Percentiles rank a stretch among this genome's conserved stretches.
These are phyloP conservation scores for Closterium sp. DNA, from an alignment of 139 green algal genomes.

Conservation along the genomic window DNA sequence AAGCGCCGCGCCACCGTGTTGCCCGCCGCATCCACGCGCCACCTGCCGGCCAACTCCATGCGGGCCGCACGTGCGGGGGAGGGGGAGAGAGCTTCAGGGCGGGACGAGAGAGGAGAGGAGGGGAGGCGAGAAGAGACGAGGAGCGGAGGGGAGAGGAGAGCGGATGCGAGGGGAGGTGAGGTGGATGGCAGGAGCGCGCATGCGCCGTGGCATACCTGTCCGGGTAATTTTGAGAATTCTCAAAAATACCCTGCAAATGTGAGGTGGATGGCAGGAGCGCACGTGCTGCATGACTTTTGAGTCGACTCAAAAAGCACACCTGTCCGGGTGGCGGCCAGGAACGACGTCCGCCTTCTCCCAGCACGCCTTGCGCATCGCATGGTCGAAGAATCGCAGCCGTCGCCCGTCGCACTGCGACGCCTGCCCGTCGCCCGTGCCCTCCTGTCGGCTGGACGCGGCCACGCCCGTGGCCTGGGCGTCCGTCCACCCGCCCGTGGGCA, in stretches of 20 bases:
- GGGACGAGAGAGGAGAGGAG: not conserved
- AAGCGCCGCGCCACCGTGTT: slow-evolving; percentile 46
- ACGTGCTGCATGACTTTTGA: too few species aligned
- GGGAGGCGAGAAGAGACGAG: not conserved
- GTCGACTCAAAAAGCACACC: too few species aligned
- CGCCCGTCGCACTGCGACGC: not conserved
- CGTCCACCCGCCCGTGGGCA: not conserved
- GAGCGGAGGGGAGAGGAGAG: not conserved
- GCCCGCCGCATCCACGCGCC: slow-evolving; percentile 36
- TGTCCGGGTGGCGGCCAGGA: slow-evolving; percentile 29
- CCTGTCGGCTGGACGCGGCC: not conserved
- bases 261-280: not conserved
- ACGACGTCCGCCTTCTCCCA: slow-evolving; percentile 44
- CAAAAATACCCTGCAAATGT: too few species aligned
- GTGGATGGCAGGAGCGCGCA: not conserved
- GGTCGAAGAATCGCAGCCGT: slow-evolving; percentile 35
- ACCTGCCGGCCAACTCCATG: slow-evolving; percentile 1
- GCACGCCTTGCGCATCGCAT: slow-evolving; percentile 27
- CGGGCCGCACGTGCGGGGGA: not conserved
- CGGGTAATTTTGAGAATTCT: too few species aligned
- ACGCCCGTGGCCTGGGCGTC: not conserved
- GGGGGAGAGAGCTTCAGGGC: not conserved
- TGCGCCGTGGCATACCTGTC: slow-evolving; percentile 5
- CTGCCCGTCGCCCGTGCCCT: not conserved
- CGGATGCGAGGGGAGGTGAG: not conserved